A percentile compares a stretch with the other conserved stretches of the same genome.
phyloP scores from a whole-genome alignment of 2,329 filamentous ascomycete species.

The Colletotrichum sp. region DNA sequence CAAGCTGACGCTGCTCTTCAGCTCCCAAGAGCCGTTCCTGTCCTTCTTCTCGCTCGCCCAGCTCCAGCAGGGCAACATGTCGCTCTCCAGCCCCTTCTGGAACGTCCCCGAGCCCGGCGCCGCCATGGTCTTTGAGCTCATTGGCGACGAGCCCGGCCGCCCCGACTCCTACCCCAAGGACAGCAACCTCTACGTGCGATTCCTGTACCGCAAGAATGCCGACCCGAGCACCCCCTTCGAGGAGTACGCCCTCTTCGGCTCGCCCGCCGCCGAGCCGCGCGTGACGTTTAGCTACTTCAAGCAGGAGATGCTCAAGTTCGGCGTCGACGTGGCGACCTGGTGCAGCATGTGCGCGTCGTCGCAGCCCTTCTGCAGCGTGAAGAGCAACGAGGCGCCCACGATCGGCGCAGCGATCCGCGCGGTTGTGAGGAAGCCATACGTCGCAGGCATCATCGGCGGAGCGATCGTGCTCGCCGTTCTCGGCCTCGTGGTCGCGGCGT shows the following conservation, averaged over 20 bases:
- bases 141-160: conserved; percentile 31
- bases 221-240: conserved; percentile 36
- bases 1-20: conserved; percentile 60
- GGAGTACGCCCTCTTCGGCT: conserved; percentile 45
- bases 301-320: conserved; percentile 37
- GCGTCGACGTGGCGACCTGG: conserved; percentile 42
- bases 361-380: conserved; percentile 41
- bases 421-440: conserved; percentile 31
- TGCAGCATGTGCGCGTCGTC: conserved; percentile 45
- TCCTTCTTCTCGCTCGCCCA: conserved; percentile 57
- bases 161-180: conserved; percentile 30
- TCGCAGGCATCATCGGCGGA: conserved; percentile 54
- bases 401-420: not conserved
- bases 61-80: conserved; percentile 55
- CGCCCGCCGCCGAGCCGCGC: conserved; percentile 31
- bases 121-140: conserved; percentile 75
- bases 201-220: conserved; percentile 59
- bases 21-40: conserved; percentile 59
- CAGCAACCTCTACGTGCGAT: conserved; percentile 56
- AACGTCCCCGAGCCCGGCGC: conserved; percentile 71
- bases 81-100: conserved; percentile 42
- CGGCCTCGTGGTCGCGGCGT: conserved; percentile 36
- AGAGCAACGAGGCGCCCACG: not conserved
- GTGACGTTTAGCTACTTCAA: conserved; percentile 46
- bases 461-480: conserved; percentile 40